These are phyloP conservation scores for Phytophthora tubulina DNA, from an alignment of 352 stramenopile species.

Conservation along the genomic window DNA sequence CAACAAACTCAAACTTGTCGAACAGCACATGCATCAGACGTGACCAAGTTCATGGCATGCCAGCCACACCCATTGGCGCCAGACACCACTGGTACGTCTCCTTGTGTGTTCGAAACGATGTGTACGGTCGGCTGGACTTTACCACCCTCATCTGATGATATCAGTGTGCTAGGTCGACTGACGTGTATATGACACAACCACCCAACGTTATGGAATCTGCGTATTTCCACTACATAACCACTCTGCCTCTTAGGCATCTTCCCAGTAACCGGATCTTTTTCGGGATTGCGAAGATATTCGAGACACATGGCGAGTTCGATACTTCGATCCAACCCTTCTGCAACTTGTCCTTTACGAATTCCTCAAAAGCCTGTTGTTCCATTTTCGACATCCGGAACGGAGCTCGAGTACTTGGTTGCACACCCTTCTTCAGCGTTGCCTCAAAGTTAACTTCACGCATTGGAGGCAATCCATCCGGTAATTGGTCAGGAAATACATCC, in stretches of 20 bases:
- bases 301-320: not conserved
- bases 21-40: slow-evolving; percentile 47
- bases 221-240: slow-evolving; percentile 25
- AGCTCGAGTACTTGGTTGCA: slow-evolving; percentile 8
- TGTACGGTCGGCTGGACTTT: slow-evolving; percentile 32
- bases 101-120: slow-evolving; percentile 40
- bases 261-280: not conserved
- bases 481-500: slow-evolving; percentile 23
- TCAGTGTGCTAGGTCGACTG: slow-evolving; percentile 41
- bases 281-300: not conserved
- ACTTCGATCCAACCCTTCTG: slow-evolving; percentile 19
- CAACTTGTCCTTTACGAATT: slow-evolving; percentile 25
- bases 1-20: slow-evolving; percentile 40
- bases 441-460: slow-evolving; percentile 22
- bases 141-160: slow-evolving; percentile 46
- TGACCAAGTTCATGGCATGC: slow-evolving; percentile 51
- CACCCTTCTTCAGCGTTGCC: slow-evolving; percentile 20
- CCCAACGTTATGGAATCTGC: slow-evolving; percentile 18
- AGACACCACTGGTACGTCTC: slow-evolving; percentile 59
- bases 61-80: slow-evolving; percentile 49
- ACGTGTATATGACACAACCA: slow-evolving; percentile 23
- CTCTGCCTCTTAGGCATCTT: slow-evolving; percentile 8
- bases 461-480: slow-evolving; percentile 22
- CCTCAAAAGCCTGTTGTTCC: slow-evolving; percentile 19
- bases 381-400: slow-evolving; percentile 25